Conservation (phyloP, 768 basidiomycete species). For the Leccinum arenicola region DNA sequence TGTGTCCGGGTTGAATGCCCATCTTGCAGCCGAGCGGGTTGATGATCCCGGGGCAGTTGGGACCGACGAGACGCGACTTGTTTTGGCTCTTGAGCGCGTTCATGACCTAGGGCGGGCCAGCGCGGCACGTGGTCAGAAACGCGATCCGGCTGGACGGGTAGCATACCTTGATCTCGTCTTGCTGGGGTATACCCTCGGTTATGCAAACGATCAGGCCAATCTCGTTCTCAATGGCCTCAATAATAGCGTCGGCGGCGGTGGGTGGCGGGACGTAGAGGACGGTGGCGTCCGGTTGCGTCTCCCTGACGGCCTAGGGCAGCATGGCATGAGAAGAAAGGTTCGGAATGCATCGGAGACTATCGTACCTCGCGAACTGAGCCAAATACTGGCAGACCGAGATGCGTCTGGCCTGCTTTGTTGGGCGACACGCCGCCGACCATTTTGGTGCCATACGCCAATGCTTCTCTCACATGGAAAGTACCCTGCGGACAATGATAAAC, state of each 20-base stretch:
- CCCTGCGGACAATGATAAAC: conserved; percentile 48
- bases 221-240: conserved; percentile 98
- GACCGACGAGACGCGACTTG: conserved; percentile 93
- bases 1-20: conserved; percentile 97
- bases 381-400: conserved; percentile 94
- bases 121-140: not conserved
- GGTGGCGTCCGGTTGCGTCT: conserved; percentile 87
- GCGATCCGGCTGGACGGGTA: not conserved
- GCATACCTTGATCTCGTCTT: conserved; percentile 88
- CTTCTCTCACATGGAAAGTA: conserved; percentile 95
- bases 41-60: conserved; percentile 98
- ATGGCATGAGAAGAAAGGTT: conserved; percentile 6
- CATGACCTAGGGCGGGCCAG: conserved; percentile 57
- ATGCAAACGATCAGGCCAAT: conserved; percentile 97
- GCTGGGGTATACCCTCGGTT: conserved; percentile 97
- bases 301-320: conserved; percentile 70
- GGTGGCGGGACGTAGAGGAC: conserved; percentile 99
- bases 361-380: conserved; percentile 86
- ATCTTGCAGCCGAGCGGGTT: conserved; percentile 98
- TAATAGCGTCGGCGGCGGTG: conserved; percentile 91
- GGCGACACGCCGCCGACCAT: conserved; percentile 98
- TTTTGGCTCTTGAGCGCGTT: conserved; percentile 93
- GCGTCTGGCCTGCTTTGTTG: conserved; percentile 93
- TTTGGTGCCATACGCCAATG: conserved; percentile 90
- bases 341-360: not conserved